Base-by-base conservation (phyloP, 148 eudicot genomes). In the Talinum fruticosum region DNA sequence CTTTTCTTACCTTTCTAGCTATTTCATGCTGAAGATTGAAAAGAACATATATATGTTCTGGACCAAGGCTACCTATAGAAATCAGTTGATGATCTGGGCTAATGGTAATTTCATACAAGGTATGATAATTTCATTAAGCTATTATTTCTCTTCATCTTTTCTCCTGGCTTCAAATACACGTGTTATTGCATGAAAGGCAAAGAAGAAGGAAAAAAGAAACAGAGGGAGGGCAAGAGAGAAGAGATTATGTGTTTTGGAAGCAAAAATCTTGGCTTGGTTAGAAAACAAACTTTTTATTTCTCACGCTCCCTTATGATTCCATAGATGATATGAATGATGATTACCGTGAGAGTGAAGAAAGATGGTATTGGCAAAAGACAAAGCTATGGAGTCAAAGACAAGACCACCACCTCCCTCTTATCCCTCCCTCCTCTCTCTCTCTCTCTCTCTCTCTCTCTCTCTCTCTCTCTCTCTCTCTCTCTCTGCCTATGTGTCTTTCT, bases 291-390 rank as follows among this genome's bases (percentile, higher is more conserved):
- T 65, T 81, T 73, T 71, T 71, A 62, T 79, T 37, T 57, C 79
- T 81, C 81, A 78, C 73, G 84, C 81, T 78, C 79, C 72, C 77
- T 80, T 87, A 71, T 80, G 75, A 78, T 76, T 49, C 32, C 74
- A 23, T 72, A 75, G 78, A 76, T 66, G 80, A 79, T 59, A 78
- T 72, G 80, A 69, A 77, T 76, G 82, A 87, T 87, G 79, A 85
- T 87, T 85, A 85, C 86, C 90, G 83, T 85, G 80, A 78, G 86
- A 85, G 84, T 83, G 84, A 87, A 85, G 87, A 85, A 81, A 87
- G 66, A 80, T 74, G 8, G 61, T 41, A 16, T 80, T 75, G 83
- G 82, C 78, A 85, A 79, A 81, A 83, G 83, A 77, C 86, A 74
- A 79, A 81, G 80, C 81, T 61, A 87, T 85, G 85, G 86, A 87